Percentiles rank a stretch among this genome's conserved stretches.
These are phyloP conservation scores for Clarireedia hainanense DNA, from an alignment of 2,329 filamentous ascomycete genomes.

Conservation along the genomic window DNA sequence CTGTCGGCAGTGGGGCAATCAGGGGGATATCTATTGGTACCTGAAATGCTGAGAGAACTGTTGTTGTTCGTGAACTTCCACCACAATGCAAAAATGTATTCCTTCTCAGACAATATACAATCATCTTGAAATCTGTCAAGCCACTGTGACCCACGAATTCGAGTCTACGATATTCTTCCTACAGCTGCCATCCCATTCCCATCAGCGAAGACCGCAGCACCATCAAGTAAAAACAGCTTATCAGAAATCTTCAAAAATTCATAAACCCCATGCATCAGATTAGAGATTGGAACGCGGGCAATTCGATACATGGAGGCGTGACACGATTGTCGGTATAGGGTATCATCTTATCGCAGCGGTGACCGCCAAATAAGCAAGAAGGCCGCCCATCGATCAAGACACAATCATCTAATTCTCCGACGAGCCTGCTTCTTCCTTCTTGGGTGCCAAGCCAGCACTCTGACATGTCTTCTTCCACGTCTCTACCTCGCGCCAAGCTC, in stretches of 20 bases:
- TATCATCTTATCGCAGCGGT: constrained; percentile 24
- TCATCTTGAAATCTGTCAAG: too few relatives aligned
- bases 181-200: not conserved
- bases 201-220: not conserved
- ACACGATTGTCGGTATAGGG: constrained; percentile 23
- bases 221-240: constrained; percentile 2
- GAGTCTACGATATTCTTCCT: not conserved
- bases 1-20: not conserved
- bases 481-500: constrained; percentile 69
- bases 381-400: constrained; percentile 22
- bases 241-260: constrained; percentile 4
- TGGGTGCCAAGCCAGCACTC: constrained; percentile 46
- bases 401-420: constrained; percentile 23
- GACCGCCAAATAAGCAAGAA: constrained; percentile 19
- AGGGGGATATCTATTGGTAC: not conserved
- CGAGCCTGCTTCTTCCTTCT: constrained; percentile 33
- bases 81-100: not conserved
- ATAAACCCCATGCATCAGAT: not conserved
- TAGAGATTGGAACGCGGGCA: constrained; percentile 9
- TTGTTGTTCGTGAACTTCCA: too few relatives aligned
- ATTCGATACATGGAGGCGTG: constrained; percentile 25
- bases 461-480: constrained; percentile 68
- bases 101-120: not conserved
- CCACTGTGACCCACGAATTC: not conserved
- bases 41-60: not conserved